phyloP scores from a whole-genome alignment of 2,329 filamentous ascomycete species.

The Aspergillus unguis region DNA sequence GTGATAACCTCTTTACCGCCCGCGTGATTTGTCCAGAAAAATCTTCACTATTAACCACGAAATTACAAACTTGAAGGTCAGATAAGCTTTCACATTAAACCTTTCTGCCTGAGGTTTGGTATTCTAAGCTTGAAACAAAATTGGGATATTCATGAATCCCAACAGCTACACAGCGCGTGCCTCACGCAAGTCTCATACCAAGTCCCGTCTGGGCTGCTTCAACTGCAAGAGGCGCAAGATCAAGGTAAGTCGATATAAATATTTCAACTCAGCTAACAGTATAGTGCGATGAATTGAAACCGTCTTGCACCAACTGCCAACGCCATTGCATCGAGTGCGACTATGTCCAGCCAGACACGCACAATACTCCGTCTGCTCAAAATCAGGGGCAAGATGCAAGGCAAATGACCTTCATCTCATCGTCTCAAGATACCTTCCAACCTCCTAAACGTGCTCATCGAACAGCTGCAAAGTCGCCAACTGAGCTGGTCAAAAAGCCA shows the following conservation, averaged over 20 bases:
- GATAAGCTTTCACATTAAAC: too few relatives aligned
- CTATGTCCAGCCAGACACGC: not conserved
- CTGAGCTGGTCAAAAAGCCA: conserved; percentile 1
- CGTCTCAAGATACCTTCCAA: not conserved
- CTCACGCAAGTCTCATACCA: conserved; percentile 12
- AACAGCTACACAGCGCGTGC: not conserved
- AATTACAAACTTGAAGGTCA: too few relatives aligned
- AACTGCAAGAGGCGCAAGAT: conserved; percentile 16
- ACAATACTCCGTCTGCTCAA: not conserved
- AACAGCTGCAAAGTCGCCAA: not conserved
- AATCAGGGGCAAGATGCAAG: not conserved
- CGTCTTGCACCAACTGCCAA: not conserved
- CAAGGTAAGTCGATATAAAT: conserved; percentile 10
- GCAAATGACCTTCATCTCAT: not conserved
- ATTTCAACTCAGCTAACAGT: not conserved
- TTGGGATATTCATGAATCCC: too few relatives aligned
- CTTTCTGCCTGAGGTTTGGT: too few relatives aligned
- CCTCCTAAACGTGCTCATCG: not conserved
- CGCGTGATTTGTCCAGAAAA: too few relatives aligned
- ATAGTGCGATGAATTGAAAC: not conserved
- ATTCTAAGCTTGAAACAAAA: too few relatives aligned
- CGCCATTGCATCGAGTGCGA: not conserved
- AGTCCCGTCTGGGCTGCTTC: conserved; percentile 14
- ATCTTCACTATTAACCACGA: too few relatives aligned
- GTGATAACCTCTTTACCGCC: too few relatives aligned